Conservation (phyloP, 192 early-diverging fungal species). For the Coemansia sp. region DNA sequence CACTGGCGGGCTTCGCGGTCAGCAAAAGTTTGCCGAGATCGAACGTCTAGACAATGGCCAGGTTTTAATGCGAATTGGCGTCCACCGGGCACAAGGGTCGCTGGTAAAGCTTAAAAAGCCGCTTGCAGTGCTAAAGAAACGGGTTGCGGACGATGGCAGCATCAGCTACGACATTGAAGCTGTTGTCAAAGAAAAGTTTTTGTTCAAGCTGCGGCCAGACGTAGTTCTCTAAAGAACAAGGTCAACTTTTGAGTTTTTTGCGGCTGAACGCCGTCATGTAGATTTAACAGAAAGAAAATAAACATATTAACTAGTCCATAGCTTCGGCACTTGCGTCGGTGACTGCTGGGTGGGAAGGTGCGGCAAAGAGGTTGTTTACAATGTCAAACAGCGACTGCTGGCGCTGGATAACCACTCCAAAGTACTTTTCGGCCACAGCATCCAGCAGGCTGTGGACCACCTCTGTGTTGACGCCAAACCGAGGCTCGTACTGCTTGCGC, state of each 20-base stretch:
- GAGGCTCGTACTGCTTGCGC: constrained; percentile 30
- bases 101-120: constrained; percentile 40
- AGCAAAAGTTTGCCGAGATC: constrained; percentile 42
- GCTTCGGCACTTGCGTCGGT: constrained; percentile 21
- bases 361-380: constrained; percentile 44
- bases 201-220: constrained; percentile 48
- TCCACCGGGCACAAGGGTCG: constrained; percentile 36
- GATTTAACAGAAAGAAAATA: neutral
- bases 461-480: constrained; percentile 38
- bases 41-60: constrained; percentile 28
- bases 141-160: neutral
- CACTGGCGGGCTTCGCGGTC: constrained; percentile 33
- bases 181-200: constrained; percentile 47
- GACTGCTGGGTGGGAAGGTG: constrained; percentile 33
- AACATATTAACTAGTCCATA: constrained; percentile 40
- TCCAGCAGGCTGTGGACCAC: constrained; percentile 38
- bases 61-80: constrained; percentile 37
- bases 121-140: constrained; percentile 37
- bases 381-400: constrained; percentile 54
- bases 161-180: constrained; percentile 29
- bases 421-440: constrained; percentile 41
- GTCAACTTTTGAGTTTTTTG: too few species aligned
- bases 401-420: constrained; percentile 52
- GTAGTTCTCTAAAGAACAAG: constrained; percentile 21
- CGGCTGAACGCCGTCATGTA: too few species aligned